Base-by-base conservation (phyloP, 1,284 basidiomycete species). In the Puccinia novopanici region DNA sequence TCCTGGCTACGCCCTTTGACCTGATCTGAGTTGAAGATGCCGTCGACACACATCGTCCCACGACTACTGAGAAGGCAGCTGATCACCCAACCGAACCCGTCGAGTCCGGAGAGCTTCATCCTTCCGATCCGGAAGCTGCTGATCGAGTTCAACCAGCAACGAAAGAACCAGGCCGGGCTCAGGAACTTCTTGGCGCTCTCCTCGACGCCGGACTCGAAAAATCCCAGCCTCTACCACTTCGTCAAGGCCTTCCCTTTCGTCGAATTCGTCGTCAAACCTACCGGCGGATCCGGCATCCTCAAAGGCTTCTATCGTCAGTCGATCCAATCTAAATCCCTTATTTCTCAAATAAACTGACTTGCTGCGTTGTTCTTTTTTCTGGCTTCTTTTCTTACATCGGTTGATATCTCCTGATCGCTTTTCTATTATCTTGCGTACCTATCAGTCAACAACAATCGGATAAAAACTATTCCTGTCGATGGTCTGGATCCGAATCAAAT, bases 241-340 rank as follows among this genome's bases (percentile, higher is more conserved):
- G 77, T 67, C 22, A 72, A 57, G 24, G 4, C 37, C 9, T 57
- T 71, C 57, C 77, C 77, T 2, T 70, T 57, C 40, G 77, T 79
- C 22, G 77, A 79, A 24, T 57, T 79, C 45, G 67, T 79, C 37
- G 77, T 79, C 27, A 27, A 42, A 50, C 50, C 63, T 22, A 57
- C 68, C 24, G 77, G 77, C 52, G 77, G 77, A 19, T 68, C 77
- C 27, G 77, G 68, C 15, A 72, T 79, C 24, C 54, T 70, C 0
- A 79, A 79, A 79, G 77, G 77, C 15, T 79, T 79, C 57, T 79
- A 79, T 79, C 67, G 77, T 79, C 34, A 40, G 77, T 79, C 22
- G 5, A 22, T 70, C 37, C 27, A 12, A 22, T 42, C 50, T 27
- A 40, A n/a, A 37, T 12, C 17, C 22, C 13, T 65, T 50, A 24